phyloP scores from a whole-genome alignment of 768 basidiomycete species.

The Mycena pura region DNA sequence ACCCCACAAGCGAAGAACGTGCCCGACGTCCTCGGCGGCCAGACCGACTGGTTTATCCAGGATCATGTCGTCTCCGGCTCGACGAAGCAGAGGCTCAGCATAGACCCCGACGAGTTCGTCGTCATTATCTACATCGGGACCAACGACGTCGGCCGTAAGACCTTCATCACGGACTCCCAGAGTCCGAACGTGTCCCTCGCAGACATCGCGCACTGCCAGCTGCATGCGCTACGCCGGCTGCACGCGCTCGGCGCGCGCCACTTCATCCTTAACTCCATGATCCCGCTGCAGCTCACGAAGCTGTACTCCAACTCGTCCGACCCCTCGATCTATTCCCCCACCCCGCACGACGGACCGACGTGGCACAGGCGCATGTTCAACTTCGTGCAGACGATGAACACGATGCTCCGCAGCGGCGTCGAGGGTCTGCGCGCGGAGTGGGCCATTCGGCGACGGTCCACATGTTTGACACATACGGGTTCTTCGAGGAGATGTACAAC shows the following conservation, averaged over 20 bases:
- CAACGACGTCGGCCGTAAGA: conserved; percentile 29
- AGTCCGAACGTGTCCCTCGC: conserved; percentile 19
- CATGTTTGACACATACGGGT: conserved; percentile 29
- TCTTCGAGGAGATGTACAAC: conserved; percentile 32
- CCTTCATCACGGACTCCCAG: conserved; percentile 27
- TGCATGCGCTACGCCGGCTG: conserved; percentile 24
- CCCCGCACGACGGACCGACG: conserved; percentile 26
- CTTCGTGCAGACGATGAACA: conserved; percentile 28
- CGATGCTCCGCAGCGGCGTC: conserved; percentile 25
- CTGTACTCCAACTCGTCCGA: conserved; percentile 26
- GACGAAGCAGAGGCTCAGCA: conserved; percentile 24
- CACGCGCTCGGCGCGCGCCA: conserved; percentile 29
- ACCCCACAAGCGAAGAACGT: background rate
- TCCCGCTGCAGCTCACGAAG: conserved; percentile 27
- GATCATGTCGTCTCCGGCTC: conserved; percentile 30
- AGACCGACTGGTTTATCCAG: conserved; percentile 32
- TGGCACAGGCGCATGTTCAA: conserved; percentile 33
- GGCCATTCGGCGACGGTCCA: conserved; percentile 18
- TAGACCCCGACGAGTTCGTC: conserved; percentile 29
- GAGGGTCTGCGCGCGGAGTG: conserved; percentile 24
- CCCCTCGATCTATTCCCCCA: conserved; percentile 29
- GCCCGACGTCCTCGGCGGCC: conserved; percentile 29
- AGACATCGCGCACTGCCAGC: conserved; percentile 28
- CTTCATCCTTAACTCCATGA: conserved; percentile 32
- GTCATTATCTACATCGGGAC: conserved; percentile 30